phyloP scores from a whole-genome alignment of 768 basidiomycete genomes.

The Pleurotus giganteus region DNA sequence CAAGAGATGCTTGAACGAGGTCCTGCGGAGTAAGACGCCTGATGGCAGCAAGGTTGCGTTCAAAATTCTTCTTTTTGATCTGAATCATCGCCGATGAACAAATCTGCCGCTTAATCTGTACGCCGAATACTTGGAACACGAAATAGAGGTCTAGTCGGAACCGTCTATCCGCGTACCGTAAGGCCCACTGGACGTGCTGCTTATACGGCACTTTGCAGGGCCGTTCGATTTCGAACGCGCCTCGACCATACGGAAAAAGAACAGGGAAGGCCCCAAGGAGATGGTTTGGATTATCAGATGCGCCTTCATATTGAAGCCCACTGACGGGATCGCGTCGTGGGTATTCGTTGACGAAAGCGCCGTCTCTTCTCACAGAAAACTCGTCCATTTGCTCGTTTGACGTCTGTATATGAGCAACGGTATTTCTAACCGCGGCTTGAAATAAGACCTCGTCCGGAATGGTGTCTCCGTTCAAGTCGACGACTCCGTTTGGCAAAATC shows the following conservation, averaged over 20 bases:
- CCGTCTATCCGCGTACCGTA: slow-evolving; percentile 25
- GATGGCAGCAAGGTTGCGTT: slow-evolving; percentile 18
- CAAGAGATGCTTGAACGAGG: slow-evolving; percentile 25
- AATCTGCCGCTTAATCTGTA: slow-evolving; percentile 25
- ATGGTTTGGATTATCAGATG: slow-evolving; percentile 21
- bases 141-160: slow-evolving; percentile 28
- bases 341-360: neutral
- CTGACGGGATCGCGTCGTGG: neutral
- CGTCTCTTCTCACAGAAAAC: neutral
- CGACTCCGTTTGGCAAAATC: too few species aligned
- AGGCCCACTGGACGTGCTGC: slow-evolving; percentile 25
- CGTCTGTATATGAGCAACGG: neutral
- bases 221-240: slow-evolving; percentile 28
- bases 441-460: too few species aligned
- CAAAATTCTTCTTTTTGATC: slow-evolving; percentile 25
- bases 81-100: slow-evolving; percentile 26
- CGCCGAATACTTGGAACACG: slow-evolving; percentile 27
- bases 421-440: neutral
- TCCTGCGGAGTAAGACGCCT: slow-evolving; percentile 23
- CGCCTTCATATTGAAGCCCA: neutral
- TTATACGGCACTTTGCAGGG: slow-evolving; percentile 21
- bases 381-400: neutral
- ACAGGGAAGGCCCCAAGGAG: slow-evolving; percentile 27
- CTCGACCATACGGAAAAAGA: slow-evolving; percentile 34
- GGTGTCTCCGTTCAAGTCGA: too few species aligned